Conservation (phyloP, 1,139 yeast genomes). For the Yamadazyma buinensis region DNA sequence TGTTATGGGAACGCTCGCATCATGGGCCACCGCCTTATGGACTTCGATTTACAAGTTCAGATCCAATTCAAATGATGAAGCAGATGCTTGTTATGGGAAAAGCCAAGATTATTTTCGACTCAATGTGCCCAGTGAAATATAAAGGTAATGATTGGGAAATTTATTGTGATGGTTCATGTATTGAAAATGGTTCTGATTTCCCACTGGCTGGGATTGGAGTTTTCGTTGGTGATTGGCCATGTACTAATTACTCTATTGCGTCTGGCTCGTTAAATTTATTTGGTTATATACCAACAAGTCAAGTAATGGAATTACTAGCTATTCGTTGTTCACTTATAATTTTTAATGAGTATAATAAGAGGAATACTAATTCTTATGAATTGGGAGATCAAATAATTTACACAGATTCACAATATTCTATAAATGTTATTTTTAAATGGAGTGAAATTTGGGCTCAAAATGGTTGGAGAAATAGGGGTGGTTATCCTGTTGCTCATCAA, state of each 20-base stretch:
- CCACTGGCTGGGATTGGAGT: slow-evolving; percentile 66
- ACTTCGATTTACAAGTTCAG: too few species aligned
- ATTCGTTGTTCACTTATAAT: too few species aligned
- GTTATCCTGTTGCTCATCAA: slow-evolving; percentile 45
- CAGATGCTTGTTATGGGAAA: too few species aligned
- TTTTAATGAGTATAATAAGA: too few species aligned
- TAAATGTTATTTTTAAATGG: slow-evolving; percentile 51
- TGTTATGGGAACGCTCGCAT: too few species aligned
- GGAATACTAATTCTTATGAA: too few species aligned
- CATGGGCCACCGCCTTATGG: too few species aligned
- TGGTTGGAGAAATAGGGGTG: slow-evolving; percentile 47
- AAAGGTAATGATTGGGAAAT: too few species aligned
- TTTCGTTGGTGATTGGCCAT: slow-evolving; percentile 48
- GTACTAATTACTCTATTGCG: slow-evolving; percentile 47
- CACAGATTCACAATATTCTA: slow-evolving; percentile 60
- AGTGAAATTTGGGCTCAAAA: slow-evolving; percentile 46
- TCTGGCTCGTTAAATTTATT: neutral
- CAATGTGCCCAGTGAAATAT: too few species aligned
- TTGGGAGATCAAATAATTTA: slow-evolving; percentile 21
- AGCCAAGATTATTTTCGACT: too few species aligned
- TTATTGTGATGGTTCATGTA: slow-evolving; percentile 71
- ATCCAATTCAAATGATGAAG: too few species aligned
- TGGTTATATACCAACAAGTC: slow-evolving; percentile 66
- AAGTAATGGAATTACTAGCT: slow-evolving; percentile 76
- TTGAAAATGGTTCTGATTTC: slow-evolving; percentile 46